phyloP scores from a whole-genome alignment of 2,329 filamentous ascomycete genomes.

The Colletotrichum gloeosporioides region DNA sequence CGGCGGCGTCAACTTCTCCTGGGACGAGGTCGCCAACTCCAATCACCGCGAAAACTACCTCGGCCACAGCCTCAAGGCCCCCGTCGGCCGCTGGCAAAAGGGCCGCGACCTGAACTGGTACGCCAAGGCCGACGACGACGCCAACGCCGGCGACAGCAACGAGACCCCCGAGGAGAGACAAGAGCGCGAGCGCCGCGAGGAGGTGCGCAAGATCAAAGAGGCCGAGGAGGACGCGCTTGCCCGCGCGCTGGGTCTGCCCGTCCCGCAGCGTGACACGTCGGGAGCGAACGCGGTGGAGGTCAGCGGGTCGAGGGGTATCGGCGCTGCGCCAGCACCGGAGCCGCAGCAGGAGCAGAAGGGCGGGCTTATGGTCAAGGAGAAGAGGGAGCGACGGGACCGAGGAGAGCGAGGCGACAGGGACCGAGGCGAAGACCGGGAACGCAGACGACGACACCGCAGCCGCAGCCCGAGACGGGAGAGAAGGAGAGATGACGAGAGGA shows the following conservation, averaged over 20 bases:
- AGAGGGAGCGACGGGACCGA: constrained; percentile 21
- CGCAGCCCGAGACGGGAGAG: constrained; percentile 28
- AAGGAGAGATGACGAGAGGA: constrained; percentile 28
- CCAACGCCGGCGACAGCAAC: constrained; percentile 54
- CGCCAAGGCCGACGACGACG: constrained; percentile 57
- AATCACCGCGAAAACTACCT: constrained; percentile 88
- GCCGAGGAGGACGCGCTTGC: constrained; percentile 93
- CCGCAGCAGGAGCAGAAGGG: constrained; percentile 24
- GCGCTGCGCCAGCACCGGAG: constrained; percentile 25
- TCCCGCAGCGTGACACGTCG: constrained; percentile 63
- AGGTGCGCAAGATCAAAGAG: constrained; percentile 84
- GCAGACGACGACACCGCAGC: constrained; percentile 42
- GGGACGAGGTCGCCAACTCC: constrained; percentile 91
- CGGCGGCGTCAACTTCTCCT: constrained; percentile 94
- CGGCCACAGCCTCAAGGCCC: constrained; percentile 89
- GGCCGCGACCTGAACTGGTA: constrained; percentile 72
- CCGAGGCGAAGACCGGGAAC: constrained; percentile 34
- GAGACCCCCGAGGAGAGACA: constrained; percentile 65
- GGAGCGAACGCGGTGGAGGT: constrained; percentile 75
- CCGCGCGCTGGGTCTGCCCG: constrained; percentile 79
- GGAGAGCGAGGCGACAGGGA: constrained; percentile 13
- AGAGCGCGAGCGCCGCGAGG: constrained; percentile 72
- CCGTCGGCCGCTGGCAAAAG: constrained; percentile 91
- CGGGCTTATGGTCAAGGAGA: constrained; percentile 23
- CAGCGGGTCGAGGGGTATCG: constrained; percentile 42